Percentiles rank a stretch among this genome's conserved stretches.
Conservation (phyloP, 192 early-diverging fungal genomes). For the Coemansia sp. region DNA sequence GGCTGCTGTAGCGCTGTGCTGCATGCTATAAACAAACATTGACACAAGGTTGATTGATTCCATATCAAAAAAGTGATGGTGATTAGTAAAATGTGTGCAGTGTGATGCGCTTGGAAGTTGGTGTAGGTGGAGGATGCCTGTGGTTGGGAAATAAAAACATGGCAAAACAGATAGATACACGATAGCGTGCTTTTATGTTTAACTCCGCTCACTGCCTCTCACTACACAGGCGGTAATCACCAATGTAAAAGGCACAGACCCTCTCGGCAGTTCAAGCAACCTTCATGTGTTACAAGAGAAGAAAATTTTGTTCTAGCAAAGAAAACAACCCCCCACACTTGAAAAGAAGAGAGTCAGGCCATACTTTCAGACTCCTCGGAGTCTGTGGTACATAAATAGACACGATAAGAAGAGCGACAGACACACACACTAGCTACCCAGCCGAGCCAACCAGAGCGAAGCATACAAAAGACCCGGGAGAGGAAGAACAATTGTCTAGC, state of each 20-base stretch:
- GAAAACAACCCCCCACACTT: neutral
- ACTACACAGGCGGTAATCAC: neutral
- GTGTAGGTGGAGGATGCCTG: neutral
- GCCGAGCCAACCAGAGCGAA: neutral
- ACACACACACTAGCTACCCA: neutral
- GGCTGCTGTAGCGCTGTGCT: constrained; percentile 5
- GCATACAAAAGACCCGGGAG: neutral
- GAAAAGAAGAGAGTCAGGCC: neutral
- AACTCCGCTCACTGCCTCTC: neutral
- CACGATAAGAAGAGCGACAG: neutral
- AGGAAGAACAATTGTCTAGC: neutral
- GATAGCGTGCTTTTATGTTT: constrained; percentile 1
- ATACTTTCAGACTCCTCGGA: neutral
- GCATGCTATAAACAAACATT: constrained; percentile 19
- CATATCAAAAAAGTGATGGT: constrained; percentile 2
- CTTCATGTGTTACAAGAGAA: constrained; percentile 2
- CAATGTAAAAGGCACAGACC: neutral
- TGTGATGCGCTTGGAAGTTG: neutral
- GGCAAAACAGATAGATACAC: neutral
- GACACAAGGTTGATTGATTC: constrained; percentile 1
- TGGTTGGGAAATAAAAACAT: neutral
- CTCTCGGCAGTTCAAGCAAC: neutral
- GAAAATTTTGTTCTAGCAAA: neutral
- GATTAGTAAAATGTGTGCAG: neutral
- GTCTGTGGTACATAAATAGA: neutral